Conservation (phyloP, 2,329 filamentous ascomycete species). For the Alternaria metachromatica region DNA sequence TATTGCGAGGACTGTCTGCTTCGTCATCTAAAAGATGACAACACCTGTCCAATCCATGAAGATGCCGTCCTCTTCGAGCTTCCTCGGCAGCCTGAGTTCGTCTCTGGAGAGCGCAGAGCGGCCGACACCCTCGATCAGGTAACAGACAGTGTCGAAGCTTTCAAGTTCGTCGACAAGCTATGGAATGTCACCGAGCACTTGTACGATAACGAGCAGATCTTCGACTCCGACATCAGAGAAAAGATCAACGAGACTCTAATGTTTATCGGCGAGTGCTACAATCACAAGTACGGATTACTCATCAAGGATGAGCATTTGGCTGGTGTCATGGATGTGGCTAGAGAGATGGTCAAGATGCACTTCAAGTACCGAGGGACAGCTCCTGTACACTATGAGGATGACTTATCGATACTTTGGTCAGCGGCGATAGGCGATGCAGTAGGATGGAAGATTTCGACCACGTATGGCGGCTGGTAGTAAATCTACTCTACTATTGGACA, state of each 20-base stretch:
- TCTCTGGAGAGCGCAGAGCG: not conserved
- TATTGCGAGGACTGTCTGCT: not conserved
- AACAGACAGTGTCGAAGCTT: not conserved
- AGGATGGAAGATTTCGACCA: too few species aligned
- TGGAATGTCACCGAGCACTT: not conserved
- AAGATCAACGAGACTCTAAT: not conserved
- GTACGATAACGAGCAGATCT: not conserved
- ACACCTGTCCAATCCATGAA: not conserved
- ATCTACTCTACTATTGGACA: too few species aligned
- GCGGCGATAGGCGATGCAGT: too few species aligned
- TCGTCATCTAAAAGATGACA: rapidly evolving
- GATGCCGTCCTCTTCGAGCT: not conserved
- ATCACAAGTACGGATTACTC: not conserved
- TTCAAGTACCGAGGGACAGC: too few species aligned
- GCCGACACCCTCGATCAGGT: not conserved
- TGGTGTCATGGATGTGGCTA: not conserved
- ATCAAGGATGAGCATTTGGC: not conserved
- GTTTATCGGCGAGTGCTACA: not conserved
- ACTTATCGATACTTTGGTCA: too few species aligned
- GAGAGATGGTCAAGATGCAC: not conserved
- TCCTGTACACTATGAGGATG: too few species aligned
- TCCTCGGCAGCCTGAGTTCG: not conserved
- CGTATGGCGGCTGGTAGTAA: too few species aligned
- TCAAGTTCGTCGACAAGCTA: not conserved
- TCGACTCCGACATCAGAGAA: not conserved